These are phyloP conservation scores for Aspergillus niger DNA, from an alignment of 2,329 filamentous ascomycete species.

Conservation along the genomic window DNA sequence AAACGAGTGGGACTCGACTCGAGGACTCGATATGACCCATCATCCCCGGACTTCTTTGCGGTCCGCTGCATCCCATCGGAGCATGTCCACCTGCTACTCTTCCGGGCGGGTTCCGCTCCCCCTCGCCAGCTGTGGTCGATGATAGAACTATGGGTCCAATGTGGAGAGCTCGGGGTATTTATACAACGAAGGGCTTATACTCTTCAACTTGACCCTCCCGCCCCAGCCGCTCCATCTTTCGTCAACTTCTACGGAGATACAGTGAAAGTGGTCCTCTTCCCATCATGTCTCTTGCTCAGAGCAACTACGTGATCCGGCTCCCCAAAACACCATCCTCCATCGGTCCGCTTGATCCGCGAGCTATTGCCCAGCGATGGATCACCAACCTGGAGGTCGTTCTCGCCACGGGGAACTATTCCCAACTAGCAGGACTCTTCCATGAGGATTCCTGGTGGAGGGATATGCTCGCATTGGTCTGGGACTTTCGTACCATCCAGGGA, in stretches of 20 bases:
- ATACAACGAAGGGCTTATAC: neutral
- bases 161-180: neutral
- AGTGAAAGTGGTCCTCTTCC: neutral
- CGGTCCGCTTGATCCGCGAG: conserved; percentile 21
- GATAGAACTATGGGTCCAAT: neutral
- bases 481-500: conserved; percentile 39
- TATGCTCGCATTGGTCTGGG: conserved; percentile 44
- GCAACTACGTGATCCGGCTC: neutral
- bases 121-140: neutral
- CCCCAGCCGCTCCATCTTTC: neutral
- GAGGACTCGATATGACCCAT: neutral
- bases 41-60: neutral
- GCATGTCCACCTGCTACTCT: neutral
- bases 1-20: neutral
- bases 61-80: neutral
- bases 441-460: conserved; percentile 47
- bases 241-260: neutral
- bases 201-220: neutral
- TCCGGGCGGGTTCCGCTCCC: neutral
- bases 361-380: conserved; percentile 38
- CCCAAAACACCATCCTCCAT: neutral
- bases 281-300: neutral
- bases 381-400: conserved; percentile 30
- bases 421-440: conserved; percentile 34
- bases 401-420: conserved; percentile 16